These are phyloP conservation scores for Penicillium roqueforti DNA, from an alignment of 495 filamentous ascomycete genomes.

Conservation along the genomic window DNA sequence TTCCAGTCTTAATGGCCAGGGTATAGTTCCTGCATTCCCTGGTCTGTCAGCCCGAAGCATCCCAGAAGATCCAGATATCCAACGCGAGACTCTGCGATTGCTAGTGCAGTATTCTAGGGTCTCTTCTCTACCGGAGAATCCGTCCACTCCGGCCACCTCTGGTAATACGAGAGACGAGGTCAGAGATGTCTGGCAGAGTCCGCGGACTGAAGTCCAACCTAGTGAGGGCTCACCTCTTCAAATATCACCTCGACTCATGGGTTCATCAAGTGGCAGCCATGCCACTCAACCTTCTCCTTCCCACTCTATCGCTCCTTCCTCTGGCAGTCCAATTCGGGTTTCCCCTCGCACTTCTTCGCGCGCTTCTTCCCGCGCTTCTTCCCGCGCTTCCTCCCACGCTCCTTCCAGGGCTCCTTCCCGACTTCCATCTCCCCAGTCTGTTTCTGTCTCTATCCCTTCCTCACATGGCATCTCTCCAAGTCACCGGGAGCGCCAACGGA, in stretches of 20 bases:
- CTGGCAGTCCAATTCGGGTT: not conserved
- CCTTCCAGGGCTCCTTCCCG: not conserved
- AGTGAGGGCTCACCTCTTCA: not conserved
- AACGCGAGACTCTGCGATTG: conserved; percentile 1
- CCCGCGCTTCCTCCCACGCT: not conserved
- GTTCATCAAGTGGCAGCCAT: not conserved
- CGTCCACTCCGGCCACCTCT: not conserved
- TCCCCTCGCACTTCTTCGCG: not conserved
- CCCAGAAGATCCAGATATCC: conserved; percentile 3
- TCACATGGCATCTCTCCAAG: not conserved
- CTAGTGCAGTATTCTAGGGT: not conserved
- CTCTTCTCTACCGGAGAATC: not conserved
- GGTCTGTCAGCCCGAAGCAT: conserved; percentile 2
- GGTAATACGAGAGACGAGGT: not conserved
- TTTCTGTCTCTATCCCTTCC: not conserved
- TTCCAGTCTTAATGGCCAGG: not conserved
- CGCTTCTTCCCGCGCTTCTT: not conserved
- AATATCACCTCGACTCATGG: not conserved
- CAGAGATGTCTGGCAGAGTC: not conserved
- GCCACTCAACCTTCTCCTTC: not conserved
- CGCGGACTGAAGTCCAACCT: not conserved
- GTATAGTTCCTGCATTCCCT: conserved; percentile 4
- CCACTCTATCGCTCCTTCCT: not conserved
- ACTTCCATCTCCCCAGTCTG: not conserved
- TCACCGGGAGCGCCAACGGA: not conserved